phyloP scores from a whole-genome alignment of 2,329 filamentous ascomycete genomes.

The Ceratocystis destructans region DNA sequence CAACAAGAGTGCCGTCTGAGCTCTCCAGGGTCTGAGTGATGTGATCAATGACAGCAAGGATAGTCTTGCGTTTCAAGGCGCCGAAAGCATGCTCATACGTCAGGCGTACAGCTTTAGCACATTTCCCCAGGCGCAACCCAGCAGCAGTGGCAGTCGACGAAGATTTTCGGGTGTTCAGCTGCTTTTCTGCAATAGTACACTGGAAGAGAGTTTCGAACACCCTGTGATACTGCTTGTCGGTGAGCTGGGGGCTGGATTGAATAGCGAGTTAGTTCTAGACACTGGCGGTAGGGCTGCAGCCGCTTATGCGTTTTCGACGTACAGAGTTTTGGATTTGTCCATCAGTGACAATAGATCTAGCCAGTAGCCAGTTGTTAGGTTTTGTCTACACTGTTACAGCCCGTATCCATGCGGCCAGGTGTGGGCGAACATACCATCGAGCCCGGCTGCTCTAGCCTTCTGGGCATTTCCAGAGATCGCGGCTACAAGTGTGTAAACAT shows the following conservation, averaged over 20 bases:
- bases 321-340: constrained; percentile 29
- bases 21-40: constrained; percentile 60
- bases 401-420: not conserved
- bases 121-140: constrained; percentile 48
- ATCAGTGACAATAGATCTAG: constrained; percentile 30
- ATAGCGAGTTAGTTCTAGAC: not conserved
- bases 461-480: constrained; percentile 20
- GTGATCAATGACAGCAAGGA: constrained; percentile 67
- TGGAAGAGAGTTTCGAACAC: constrained; percentile 72
- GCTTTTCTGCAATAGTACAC: constrained; percentile 53
- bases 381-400: not conserved
- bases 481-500: not conserved
- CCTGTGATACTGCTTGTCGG: constrained; percentile 65
- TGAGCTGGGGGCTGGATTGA: constrained; percentile 32
- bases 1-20: constrained; percentile 47
- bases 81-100: constrained; percentile 55
- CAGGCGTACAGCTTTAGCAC: constrained; percentile 56
- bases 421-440: constrained; percentile 28
- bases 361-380: constrained; percentile 15
- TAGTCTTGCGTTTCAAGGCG: constrained; percentile 59
- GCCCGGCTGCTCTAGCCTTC: constrained; percentile 30
- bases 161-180: constrained; percentile 42
- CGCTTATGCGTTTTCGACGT: constrained; percentile 18
- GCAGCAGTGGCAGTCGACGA: constrained; percentile 38
- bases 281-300: not conserved